Conservation (phyloP, 2,329 filamentous ascomycete genomes). For the Neonectria coccinea region DNA sequence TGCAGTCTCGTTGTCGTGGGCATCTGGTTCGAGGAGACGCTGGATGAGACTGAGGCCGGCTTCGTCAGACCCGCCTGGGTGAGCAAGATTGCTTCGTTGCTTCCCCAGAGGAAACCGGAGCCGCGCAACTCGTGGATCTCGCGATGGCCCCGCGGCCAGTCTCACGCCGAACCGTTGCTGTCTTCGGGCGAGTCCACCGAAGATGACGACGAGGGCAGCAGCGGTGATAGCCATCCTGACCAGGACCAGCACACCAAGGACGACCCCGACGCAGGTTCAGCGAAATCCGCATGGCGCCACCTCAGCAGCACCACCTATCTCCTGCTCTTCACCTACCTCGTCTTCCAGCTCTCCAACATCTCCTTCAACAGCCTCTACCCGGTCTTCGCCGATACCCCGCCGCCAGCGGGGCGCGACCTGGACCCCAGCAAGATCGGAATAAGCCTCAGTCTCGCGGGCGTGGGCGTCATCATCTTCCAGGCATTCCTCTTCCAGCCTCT, state of each 20-base stretch:
- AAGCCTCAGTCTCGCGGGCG: constrained; percentile 84
- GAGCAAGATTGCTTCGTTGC: constrained; percentile 46
- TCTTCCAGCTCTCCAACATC: constrained; percentile 94
- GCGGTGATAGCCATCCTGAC: constrained; percentile 38
- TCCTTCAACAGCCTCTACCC: constrained; percentile 96
- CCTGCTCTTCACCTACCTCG: constrained; percentile 85
- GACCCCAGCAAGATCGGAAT: constrained; percentile 85
- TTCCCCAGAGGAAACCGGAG: constrained; percentile 34
- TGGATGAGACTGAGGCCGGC: constrained; percentile 48
- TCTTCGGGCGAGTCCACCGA: constrained; percentile 34
- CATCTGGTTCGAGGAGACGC: constrained; percentile 89
- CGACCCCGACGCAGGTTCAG: constrained; percentile 29
- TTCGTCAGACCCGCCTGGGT: constrained; percentile 52
- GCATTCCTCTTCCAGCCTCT: constrained; percentile 84
- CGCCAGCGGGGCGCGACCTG: constrained; percentile 82
- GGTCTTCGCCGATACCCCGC: constrained; percentile 83
- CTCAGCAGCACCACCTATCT: constrained; percentile 85
- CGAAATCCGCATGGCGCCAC: constrained; percentile 58
- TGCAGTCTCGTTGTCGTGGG: constrained; percentile 78
- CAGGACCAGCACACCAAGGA: constrained; percentile 47
- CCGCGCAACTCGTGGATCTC: constrained; percentile 53
- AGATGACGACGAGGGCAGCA: constrained; percentile 37
- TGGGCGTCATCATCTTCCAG: constrained; percentile 91
- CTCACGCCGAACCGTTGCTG: constrained; percentile 47
- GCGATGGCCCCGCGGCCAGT: constrained; percentile 51